Conservation (phyloP, 495 filamentous ascomycete species). For the Bathelium albidoporum region DNA sequence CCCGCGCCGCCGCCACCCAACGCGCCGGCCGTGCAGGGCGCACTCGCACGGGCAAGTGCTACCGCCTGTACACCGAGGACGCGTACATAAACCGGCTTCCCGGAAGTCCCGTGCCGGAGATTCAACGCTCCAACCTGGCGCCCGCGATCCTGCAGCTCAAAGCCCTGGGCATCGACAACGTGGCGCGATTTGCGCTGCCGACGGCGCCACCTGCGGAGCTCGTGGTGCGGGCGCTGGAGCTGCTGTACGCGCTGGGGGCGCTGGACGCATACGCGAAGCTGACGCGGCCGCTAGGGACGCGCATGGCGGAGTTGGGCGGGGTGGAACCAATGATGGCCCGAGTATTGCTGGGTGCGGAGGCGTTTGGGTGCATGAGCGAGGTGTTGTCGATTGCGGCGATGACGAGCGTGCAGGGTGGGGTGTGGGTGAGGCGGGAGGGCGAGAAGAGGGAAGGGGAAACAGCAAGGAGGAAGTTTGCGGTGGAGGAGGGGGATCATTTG, state of each 20-base stretch:
- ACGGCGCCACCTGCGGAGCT: conserved; percentile 83
- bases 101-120: conserved; percentile 75
- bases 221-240: conserved; percentile 76
- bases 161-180: conserved; percentile 91
- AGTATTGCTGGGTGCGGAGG: conserved; percentile 66
- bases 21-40: conserved; percentile 85
- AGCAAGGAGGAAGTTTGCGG: conserved; percentile 72
- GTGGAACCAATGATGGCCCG: conserved; percentile 96
- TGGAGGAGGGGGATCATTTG: conserved; percentile 89
- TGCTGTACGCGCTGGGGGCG: conserved; percentile 81
- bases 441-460: conserved; percentile 64
- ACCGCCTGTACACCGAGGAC: conserved; percentile 78
- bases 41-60: conserved; percentile 91
- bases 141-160: conserved; percentile 89
- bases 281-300: conserved; percentile 70
- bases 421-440: conserved; percentile 65
- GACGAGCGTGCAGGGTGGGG: conserved; percentile 70
- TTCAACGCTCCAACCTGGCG: conserved; percentile 86
- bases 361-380: conserved; percentile 72
- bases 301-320: conserved; percentile 83
- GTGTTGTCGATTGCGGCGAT: conserved; percentile 90
- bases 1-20: conserved; percentile 87
- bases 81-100: conserved; percentile 52
- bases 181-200: conserved; percentile 80
- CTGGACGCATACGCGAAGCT: conserved; percentile 87